phyloP scores from a whole-genome alignment of 1,139 yeast genomes.

The Pichia sp. region DNA sequence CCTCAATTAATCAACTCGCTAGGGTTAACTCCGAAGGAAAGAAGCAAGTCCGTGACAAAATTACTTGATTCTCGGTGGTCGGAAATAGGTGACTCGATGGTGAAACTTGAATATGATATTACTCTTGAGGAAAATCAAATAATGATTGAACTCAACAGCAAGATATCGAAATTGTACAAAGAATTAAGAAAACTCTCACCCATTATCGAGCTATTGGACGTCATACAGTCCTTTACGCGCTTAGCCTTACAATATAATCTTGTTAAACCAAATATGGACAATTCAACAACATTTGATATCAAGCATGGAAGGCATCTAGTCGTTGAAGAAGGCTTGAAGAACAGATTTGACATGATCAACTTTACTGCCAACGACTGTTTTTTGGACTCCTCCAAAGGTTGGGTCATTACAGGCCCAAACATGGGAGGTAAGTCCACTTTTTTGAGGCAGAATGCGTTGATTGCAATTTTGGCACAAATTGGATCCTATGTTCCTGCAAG shows the following conservation, averaged over 20 bases:
- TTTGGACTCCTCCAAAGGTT: constrained; percentile 34
- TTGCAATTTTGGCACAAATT: constrained; percentile 78
- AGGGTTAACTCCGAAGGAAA: constrained; percentile 17
- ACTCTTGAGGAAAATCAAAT: constrained; percentile 38
- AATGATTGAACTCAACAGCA: constrained; percentile 34
- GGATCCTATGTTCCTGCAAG: constrained; percentile 87
- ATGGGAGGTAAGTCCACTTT: constrained; percentile 98
- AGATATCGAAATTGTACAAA: constrained; percentile 33
- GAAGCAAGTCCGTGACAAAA: constrained; percentile 21
- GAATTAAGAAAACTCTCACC: constrained; percentile 39
- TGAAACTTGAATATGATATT: constrained; percentile 22
- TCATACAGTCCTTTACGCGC: constrained; percentile 62
- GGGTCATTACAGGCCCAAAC: constrained; percentile 92
- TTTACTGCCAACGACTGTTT: constrained; percentile 65
- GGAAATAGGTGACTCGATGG: constrained; percentile 26
- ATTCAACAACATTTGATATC: constrained; percentile 39
- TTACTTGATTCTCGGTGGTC: constrained; percentile 29
- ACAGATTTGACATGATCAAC: constrained; percentile 31
- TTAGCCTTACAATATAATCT: constrained; percentile 60
- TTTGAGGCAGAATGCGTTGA: constrained; percentile 79
- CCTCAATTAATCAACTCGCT: constrained; percentile 12
- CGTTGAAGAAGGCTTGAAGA: constrained; percentile 70
- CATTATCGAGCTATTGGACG: constrained; percentile 61
- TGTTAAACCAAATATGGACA: constrained; percentile 57
- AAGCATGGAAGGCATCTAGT: constrained; percentile 75